Percentiles rank a stretch among this genome's conserved stretches.
Evolutionary conservation across 2,329 filamentous ascomycete genomes (phyloP).

Genomic region (Corniculantispora saksenae): DNA sequence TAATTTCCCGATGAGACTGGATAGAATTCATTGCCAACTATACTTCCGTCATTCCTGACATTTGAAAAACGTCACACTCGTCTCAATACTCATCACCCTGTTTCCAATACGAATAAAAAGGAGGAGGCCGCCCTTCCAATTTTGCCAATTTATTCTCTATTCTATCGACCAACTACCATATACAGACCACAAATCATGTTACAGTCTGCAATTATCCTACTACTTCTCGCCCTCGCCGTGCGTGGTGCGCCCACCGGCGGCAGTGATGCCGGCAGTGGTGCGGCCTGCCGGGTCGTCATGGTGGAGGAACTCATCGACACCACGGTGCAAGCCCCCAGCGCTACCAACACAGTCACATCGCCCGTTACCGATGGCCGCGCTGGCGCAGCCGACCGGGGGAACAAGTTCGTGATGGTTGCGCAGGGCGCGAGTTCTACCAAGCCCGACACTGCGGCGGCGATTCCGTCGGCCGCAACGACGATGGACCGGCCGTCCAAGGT

Average conservation of each 20-base stretch:
- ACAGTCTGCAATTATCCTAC: background rate
- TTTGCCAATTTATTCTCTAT: background rate
- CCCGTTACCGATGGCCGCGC: background rate
- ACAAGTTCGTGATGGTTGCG: background rate
- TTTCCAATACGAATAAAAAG: constrained; percentile 7
- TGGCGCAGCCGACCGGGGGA: background rate
- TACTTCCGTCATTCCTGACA: background rate
- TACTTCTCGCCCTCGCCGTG: constrained; percentile 5
- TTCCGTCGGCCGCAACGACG: background rate
- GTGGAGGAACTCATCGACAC: background rate
- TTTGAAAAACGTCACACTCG: background rate
- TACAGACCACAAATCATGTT: constrained; percentile 1
- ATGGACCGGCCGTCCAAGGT: constrained; percentile 7
- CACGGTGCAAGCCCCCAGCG: constrained; percentile 4
- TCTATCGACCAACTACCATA: constrained; percentile 3
- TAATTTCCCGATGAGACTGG: background rate
- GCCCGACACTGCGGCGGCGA: background rate
- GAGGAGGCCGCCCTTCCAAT: constrained; percentile 8
- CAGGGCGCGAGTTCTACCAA: constrained; percentile 1
- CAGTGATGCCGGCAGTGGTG: background rate
- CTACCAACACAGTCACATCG: background rate
- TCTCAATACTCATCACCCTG: background rate
- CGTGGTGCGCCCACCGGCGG: background rate
- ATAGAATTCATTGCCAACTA: background rate
- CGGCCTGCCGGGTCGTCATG: background rate